Percentiles rank a stretch among this genome's conserved stretches.
Evolutionary conservation across 1,284 basidiomycete genomes (phyloP).

Genomic region (Irpex sp.): DNA sequence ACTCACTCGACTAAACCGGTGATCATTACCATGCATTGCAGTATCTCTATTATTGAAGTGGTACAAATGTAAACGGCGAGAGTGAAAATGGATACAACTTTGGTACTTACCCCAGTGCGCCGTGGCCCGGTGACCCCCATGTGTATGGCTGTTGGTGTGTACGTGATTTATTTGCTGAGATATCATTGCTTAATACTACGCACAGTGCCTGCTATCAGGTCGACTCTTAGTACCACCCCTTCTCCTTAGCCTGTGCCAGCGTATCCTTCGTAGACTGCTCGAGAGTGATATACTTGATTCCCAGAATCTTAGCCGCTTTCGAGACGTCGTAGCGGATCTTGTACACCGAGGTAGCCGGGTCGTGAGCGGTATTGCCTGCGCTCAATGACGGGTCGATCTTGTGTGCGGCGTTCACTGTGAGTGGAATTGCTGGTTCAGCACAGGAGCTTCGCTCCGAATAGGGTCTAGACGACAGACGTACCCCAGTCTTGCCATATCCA

Average conservation of each 20-base stretch:
- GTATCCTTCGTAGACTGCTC: slow-evolving; percentile 37
- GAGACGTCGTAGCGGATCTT: slow-evolving; percentile 23
- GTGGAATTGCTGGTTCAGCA: background rate
- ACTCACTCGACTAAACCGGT: no score
- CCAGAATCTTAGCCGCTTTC: slow-evolving; percentile 41
- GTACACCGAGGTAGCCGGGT: slow-evolving; percentile 26
- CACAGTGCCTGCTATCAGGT: background rate
- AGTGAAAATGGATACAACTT: no score
- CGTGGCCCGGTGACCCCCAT: no score
- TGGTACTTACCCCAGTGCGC: no score
- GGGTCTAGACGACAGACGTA: slow-evolving; percentile 6
- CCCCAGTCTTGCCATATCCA: slow-evolving; percentile 26
- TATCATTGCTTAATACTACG: background rate
- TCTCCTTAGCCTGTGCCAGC: slow-evolving; percentile 32
- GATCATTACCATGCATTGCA: no score
- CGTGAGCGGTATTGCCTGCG: slow-evolving; percentile 17
- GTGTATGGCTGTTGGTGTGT: no score
- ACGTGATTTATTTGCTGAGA: no score
- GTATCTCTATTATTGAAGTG: no score
- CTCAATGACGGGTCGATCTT: slow-evolving; percentile 16
- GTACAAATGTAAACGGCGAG: no score
- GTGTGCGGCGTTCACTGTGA: slow-evolving; percentile 13
- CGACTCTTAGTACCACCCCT: slow-evolving; percentile 11
- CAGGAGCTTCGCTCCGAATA: background rate
- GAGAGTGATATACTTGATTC: slow-evolving; percentile 39